Conservation (phyloP, 176 grass and related monocot species). For the Phyllostachys edulis region DNA sequence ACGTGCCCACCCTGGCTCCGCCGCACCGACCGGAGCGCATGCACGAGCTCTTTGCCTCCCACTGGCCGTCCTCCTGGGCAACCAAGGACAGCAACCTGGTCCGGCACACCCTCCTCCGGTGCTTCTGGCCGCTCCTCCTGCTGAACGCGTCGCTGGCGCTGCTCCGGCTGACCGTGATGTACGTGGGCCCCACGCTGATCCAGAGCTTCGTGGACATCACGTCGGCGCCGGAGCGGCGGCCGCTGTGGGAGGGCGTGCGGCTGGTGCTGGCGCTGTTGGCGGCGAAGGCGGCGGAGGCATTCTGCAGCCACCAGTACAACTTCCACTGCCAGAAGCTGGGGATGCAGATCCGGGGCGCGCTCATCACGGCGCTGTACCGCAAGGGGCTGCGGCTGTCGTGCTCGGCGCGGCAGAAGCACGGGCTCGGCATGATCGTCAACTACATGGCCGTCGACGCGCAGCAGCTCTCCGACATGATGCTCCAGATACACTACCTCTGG, state of each 20-base stretch:
- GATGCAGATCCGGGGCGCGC: conserved; percentile 78
- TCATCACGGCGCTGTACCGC: conserved; percentile 86
- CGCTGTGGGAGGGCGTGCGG: conserved; percentile 36
- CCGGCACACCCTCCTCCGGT: conserved; percentile 52
- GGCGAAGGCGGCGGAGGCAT: conserved; percentile 71
- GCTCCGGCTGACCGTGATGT: conserved; percentile 74
- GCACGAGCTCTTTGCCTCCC: conserved; percentile 54
- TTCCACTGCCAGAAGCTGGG: conserved; percentile 97
- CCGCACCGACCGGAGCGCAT: conserved; percentile 67
- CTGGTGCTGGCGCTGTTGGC: conserved; percentile 62
- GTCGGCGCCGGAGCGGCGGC: background rate
- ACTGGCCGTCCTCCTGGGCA: conserved; percentile 57
- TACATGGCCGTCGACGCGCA: conserved; percentile 99
- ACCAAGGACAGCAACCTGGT: conserved; percentile 56
- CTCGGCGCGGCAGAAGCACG: conserved; percentile 69
- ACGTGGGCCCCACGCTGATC: conserved; percentile 80
- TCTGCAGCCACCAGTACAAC: conserved; percentile 92
- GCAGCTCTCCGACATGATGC: conserved; percentile 97
- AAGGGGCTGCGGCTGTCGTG: conserved; percentile 84
- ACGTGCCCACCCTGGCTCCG: conserved; percentile 63
- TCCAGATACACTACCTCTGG: conserved; percentile 94
- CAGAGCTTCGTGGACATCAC: conserved; percentile 81
- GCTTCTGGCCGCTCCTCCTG: conserved; percentile 79
- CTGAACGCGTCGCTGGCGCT: conserved; percentile 58
- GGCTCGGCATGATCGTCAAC: conserved; percentile 94